A percentile compares a stretch with the other conserved stretches of the same genome.
Evolutionary conservation across 1,284 basidiomycete genomes (phyloP).

Genomic region (Ganoderma lingzhi): DNA sequence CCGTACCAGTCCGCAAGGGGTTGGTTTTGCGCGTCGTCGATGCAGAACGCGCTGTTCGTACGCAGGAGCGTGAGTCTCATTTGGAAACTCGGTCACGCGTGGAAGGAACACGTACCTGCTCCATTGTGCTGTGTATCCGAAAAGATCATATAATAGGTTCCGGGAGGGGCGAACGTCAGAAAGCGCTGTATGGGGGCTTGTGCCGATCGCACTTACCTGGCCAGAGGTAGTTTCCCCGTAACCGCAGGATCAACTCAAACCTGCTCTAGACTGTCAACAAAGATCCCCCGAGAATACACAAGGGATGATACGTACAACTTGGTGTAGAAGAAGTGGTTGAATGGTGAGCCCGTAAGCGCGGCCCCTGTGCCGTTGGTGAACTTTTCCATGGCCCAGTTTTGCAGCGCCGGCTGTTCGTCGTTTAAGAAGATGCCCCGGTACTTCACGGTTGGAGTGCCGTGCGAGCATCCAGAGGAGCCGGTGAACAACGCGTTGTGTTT

Average conservation of each 20-base stretch:
- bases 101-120: constrained; percentile 29
- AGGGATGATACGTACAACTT: constrained; percentile 52
- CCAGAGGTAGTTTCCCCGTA: constrained; percentile 80
- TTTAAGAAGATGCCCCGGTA: constrained; percentile 73
- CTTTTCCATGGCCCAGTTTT: constrained; percentile 68
- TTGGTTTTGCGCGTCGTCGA: constrained; percentile 74
- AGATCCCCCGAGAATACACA: not conserved
- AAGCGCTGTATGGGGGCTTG: not conserved
- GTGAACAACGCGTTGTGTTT: constrained; percentile 60
- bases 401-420: constrained; percentile 47
- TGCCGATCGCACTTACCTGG: constrained; percentile 39
- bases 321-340: constrained; percentile 72
- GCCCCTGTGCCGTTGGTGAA: constrained; percentile 72
- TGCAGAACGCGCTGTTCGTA: constrained; percentile 63
- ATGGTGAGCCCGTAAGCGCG: constrained; percentile 57
- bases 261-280: constrained; percentile 41
- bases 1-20: constrained; percentile 71
- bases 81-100: constrained; percentile 20
- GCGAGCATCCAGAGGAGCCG: constrained; percentile 59
- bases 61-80: not conserved
- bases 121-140: constrained; percentile 30
- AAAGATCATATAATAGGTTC: not conserved
- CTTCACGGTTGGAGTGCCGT: constrained; percentile 74
- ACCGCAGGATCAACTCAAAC: constrained; percentile 71
- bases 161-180: not conserved